Conservation (phyloP, 805 yeast genomes). For the Spathaspora boniae region DNA sequence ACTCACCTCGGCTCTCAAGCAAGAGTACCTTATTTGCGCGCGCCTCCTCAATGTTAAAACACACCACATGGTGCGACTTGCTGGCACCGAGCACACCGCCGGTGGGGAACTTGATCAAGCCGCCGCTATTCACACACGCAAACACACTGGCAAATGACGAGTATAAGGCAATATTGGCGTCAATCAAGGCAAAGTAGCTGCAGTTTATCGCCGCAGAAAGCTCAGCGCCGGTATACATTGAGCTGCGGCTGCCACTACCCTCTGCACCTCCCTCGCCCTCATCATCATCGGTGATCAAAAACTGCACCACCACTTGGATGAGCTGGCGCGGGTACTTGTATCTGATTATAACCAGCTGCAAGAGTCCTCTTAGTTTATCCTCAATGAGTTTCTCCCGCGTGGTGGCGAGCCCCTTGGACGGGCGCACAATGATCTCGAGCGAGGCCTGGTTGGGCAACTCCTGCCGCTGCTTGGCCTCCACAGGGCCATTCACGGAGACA, state of each 20-base stretch:
- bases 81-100: constrained; percentile 40
- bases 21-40: constrained; percentile 55
- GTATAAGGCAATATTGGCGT: constrained; percentile 71
- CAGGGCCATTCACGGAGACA: constrained; percentile 85
- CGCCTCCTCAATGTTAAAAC: constrained; percentile 52
- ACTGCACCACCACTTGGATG: constrained; percentile 41
- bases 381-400: constrained; percentile 77
- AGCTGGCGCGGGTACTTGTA: constrained; percentile 73
- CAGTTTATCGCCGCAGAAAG: constrained; percentile 72
- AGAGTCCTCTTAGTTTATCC: constrained; percentile 59
- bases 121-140: constrained; percentile 33
- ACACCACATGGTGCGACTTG: constrained; percentile 63
- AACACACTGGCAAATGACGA: constrained; percentile 59
- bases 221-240: constrained; percentile 48
- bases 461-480: constrained; percentile 78
- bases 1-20: constrained; percentile 70
- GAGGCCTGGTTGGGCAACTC: constrained; percentile 79
- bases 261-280: too few species aligned
- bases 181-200: constrained; percentile 67
- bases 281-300: constrained; percentile 23
- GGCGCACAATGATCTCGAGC: constrained; percentile 74
- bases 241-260: too few species aligned
- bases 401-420: constrained; percentile 69
- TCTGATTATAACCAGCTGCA: constrained; percentile 58
- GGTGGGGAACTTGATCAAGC: constrained; percentile 43